Evolutionary conservation across 106 monocot species (phyloP).

Genomic region (Phalaenopsis aphrodite): DNA sequence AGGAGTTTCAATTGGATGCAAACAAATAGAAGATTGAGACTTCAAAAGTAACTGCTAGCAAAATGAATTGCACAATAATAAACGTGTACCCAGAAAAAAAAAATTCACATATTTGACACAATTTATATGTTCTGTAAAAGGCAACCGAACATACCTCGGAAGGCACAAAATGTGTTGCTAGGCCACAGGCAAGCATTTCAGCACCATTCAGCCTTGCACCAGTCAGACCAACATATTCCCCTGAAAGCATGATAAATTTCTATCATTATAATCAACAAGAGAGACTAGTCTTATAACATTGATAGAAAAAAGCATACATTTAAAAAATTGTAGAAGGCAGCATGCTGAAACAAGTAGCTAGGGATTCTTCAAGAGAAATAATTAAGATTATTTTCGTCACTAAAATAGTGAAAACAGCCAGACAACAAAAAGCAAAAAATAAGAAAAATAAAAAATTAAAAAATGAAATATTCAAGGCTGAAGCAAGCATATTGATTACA

Average conservation of each 20-base stretch:
- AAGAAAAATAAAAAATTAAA: no score
- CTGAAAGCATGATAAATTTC: slow-evolving; percentile 28
- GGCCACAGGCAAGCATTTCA: slow-evolving; percentile 99
- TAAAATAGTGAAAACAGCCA: background rate
- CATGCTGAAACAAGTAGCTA: background rate
- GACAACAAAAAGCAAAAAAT: background rate
- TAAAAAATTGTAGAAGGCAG: background rate
- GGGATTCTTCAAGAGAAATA: background rate
- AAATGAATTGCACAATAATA: background rate
- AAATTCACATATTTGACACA: background rate
- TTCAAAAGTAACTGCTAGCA: background rate
- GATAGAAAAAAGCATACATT: background rate
- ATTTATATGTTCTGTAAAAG: no score
- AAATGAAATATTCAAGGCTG: background rate
- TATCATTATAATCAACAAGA: background rate
- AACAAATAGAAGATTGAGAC: background rate
- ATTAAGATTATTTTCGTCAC: background rate
- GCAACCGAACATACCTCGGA: slow-evolving; percentile 42
- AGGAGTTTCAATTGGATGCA: background rate
- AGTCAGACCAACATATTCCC: slow-evolving; percentile 91
- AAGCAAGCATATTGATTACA: background rate
- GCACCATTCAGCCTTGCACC: slow-evolving; percentile 79
- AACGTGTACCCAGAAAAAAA: background rate
- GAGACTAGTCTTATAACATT: background rate
- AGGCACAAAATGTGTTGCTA: slow-evolving; percentile 90